These are phyloP conservation scores for Physaria fendleri DNA, from an alignment of 345 rosid genomes.

Conservation along the genomic window DNA sequence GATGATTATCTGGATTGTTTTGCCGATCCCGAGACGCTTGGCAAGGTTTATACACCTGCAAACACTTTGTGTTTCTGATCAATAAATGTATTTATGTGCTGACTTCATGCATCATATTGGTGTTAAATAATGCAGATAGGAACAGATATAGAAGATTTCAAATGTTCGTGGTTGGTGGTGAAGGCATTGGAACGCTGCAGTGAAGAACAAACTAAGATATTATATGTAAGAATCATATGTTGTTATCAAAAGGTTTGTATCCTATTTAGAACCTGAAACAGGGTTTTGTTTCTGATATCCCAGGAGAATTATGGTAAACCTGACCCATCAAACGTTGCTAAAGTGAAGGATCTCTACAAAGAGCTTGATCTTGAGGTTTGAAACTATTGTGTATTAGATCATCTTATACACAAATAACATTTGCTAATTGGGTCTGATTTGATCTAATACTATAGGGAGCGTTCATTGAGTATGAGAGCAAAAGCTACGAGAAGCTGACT, in stretches of 20 bases:
- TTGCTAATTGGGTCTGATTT: slow-evolving; percentile 12
- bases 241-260: not conserved
- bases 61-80: not conserved
- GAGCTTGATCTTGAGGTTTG: slow-evolving; percentile 67
- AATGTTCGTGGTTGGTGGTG: slow-evolving; percentile 89
- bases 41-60: slow-evolving; percentile 46
- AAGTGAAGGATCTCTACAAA: slow-evolving; percentile 64
- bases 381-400: not conserved
- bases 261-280: slow-evolving; percentile 13
- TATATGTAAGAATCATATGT: slow-evolving; percentile 37
- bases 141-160: slow-evolving; percentile 80
- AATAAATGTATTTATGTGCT: not conserved
- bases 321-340: slow-evolving; percentile 49
- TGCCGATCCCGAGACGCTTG: slow-evolving; percentile 64
- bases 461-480: slow-evolving; percentile 66
- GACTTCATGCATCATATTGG: not conserved
- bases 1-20: slow-evolving; percentile 85
- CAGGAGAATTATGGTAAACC: slow-evolving; percentile 83
- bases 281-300: not conserved
- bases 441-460: slow-evolving; percentile 38
- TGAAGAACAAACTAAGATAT: slow-evolving; percentile 54
- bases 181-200: slow-evolving; percentile 62
- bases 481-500: slow-evolving; percentile 59
- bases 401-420: not conserved
- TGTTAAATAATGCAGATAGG: slow-evolving; percentile 49